Conservation (phyloP, 2,329 filamentous ascomycete genomes). For the Pseudopyrenochaeta lycopersici region DNA sequence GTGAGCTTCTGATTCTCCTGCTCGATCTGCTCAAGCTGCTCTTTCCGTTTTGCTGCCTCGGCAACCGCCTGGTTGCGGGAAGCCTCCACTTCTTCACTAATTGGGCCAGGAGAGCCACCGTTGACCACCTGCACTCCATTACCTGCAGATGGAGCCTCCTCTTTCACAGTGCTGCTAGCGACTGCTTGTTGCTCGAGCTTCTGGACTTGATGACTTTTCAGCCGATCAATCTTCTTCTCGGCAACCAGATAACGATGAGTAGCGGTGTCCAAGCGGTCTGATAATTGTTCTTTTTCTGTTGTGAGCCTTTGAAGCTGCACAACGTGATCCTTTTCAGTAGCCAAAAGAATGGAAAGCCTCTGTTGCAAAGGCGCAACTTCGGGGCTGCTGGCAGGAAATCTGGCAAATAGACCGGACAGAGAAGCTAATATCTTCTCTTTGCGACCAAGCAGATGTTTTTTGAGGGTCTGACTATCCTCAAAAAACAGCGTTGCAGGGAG, state of each 20-base stretch:
- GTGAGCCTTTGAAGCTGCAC: constrained; percentile 78
- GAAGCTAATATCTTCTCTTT: constrained; percentile 79
- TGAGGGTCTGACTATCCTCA: constrained; percentile 69
- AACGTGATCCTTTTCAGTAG: constrained; percentile 82
- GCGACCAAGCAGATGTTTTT: constrained; percentile 80
- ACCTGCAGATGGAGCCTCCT: constrained; percentile 55
- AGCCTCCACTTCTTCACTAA: constrained; percentile 73
- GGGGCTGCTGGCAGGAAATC: constrained; percentile 62
- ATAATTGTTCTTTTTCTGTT: constrained; percentile 83
- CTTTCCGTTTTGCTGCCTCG: constrained; percentile 81
- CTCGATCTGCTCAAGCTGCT: constrained; percentile 83
- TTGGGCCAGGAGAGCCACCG: constrained; percentile 66
- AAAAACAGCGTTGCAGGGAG: constrained; percentile 66
- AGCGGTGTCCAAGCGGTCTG: constrained; percentile 86
- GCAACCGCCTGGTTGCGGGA: constrained; percentile 81
- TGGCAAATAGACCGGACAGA: constrained; percentile 72
- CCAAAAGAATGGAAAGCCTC: constrained; percentile 77
- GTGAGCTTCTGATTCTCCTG: constrained; percentile 78
- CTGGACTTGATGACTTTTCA: constrained; percentile 87
- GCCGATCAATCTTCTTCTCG: constrained; percentile 91
- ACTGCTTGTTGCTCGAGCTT: constrained; percentile 88
- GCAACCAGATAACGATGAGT: constrained; percentile 93
- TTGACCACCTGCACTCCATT: constrained; percentile 64
- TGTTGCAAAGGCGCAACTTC: constrained; percentile 77
- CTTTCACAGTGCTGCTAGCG: constrained; percentile 33